These are phyloP conservation scores for Oenanthe javanica DNA, from an alignment of 140 eudicot genomes.

Conservation along the genomic window DNA sequence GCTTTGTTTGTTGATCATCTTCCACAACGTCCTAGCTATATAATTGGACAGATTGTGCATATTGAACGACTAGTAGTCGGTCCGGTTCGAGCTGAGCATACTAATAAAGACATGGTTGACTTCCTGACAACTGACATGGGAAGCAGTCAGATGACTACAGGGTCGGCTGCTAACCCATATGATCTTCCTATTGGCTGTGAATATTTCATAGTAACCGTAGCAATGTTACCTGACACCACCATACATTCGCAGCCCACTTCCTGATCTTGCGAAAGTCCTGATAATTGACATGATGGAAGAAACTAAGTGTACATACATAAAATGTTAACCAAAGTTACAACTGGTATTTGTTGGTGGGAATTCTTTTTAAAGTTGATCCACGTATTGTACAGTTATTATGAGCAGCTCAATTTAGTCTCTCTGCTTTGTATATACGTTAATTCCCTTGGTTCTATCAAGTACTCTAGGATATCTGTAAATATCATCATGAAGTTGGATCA, in stretches of 20 bases:
- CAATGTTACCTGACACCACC: conserved; percentile 72
- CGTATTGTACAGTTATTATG: conserved; percentile 1
- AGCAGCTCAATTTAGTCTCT: neutral
- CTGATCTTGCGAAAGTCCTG: conserved; percentile 35
- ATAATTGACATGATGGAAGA: conserved; percentile 57
- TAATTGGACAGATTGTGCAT: conserved; percentile 86
- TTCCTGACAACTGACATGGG: conserved; percentile 28
- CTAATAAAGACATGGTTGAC: neutral
- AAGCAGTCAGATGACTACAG: conserved; percentile 28
- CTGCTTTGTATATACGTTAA: neutral
- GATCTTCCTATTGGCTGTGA: conserved; percentile 83
- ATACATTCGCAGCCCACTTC: conserved; percentile 44
- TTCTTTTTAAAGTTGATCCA: neutral
- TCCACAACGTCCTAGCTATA: conserved; percentile 63
- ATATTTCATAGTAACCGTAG: conserved; percentile 81
- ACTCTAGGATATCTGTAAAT: neutral
- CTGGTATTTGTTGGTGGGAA: conserved; percentile 1
- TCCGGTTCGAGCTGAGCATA: conserved; percentile 13
- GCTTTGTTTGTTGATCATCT: conserved; percentile 75
- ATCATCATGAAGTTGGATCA: neutral
- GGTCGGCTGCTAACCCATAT: conserved; percentile 48
- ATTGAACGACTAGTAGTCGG: conserved; percentile 62
- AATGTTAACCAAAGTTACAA: neutral
- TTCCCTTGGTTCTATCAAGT: neutral
- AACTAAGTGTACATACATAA: conserved; percentile 21